phyloP scores from a whole-genome alignment of 129 eudicot genomes.

The Mikania micrantha region DNA sequence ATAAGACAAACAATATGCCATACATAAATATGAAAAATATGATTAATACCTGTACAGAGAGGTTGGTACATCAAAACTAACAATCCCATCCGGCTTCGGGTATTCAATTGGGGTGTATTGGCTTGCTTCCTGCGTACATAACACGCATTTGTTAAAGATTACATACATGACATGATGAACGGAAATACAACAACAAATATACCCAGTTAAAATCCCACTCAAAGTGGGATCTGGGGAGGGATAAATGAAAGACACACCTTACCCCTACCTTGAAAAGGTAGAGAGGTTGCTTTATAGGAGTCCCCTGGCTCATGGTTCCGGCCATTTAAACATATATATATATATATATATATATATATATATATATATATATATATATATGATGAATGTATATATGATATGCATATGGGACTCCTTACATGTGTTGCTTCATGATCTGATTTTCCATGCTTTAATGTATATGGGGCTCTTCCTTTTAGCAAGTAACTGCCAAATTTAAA shows the following conservation, averaged over 20 bases:
- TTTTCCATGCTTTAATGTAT: slow-evolving; percentile 87
- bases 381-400: not conserved
- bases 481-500: slow-evolving; percentile 51
- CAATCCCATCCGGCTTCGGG: slow-evolving; percentile 87
- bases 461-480: slow-evolving; percentile 68
- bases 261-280: too few species aligned
- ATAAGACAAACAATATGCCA: not conserved
- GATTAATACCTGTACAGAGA: slow-evolving; percentile 69
- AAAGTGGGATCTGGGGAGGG: too few species aligned
- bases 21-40: not conserved
- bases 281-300: too few species aligned
- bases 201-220: too few species aligned
- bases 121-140: slow-evolving; percentile 60
- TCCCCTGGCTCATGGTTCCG: too few species aligned
- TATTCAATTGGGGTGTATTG: slow-evolving; percentile 57
- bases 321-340: too few species aligned
- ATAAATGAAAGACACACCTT: too few species aligned
- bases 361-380: too few species aligned
- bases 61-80: slow-evolving; percentile 86
- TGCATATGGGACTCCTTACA: slow-evolving; percentile 32
- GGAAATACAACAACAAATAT: too few species aligned
- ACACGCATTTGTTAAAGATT: not conserved
- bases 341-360: too few species aligned
- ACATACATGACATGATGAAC: too few species aligned
- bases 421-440: slow-evolving; percentile 90